Evolutionary conservation across 106 monocot genomes (phyloP), one percentile per base, ranked within the genome.

Genomic region (Narthecium ossifragum): DNA sequence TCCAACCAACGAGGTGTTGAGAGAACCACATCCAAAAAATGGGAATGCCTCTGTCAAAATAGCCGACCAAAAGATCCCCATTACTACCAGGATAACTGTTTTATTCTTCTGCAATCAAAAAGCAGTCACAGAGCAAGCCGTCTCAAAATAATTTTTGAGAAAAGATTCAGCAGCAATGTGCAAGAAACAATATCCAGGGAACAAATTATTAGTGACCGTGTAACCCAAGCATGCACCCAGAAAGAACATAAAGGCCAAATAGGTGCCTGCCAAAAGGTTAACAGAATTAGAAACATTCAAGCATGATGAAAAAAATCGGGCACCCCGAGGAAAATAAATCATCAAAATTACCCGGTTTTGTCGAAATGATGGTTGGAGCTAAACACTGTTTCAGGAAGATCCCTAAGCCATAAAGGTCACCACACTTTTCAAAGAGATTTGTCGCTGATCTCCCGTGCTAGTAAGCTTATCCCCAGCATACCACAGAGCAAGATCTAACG

Each of bases 261-360:
- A n/a, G 14, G 5, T 46, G 62, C 68, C 68, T 68, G 68, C 47
- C 48, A 68, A 59, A 68, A 68, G 32, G 25, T 68, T 56, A 55
- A 45, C 33, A 31, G 4, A 26, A n/a, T 49, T 59, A 58, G 59
- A 47, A 24, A 38, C 49, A 65, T 53, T 47, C 31, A 34, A 45
- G 41, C 11, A 32, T 56, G 52, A 31, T 56, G 55, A 67, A 56
- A 9, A 57, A 57, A 67, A 38, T 21, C 4, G 29, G 20, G 21
- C 14, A 62, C 17, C 46, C 28, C n/a, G n/a, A n/a, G n/a, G n/a
- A n/a, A 46, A 29, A 24, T 27, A n/a, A 62, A 62, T 0, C 31
- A 62, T 62, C 55, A 47, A 62, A 62, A 0, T 62, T 62, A 62
- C 61, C 61, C 26, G 29, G 47, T 46, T 8, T 21, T 45, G 26